Conservation (phyloP, 129 eudicot species). For the Artemisia tridentata region DNA sequence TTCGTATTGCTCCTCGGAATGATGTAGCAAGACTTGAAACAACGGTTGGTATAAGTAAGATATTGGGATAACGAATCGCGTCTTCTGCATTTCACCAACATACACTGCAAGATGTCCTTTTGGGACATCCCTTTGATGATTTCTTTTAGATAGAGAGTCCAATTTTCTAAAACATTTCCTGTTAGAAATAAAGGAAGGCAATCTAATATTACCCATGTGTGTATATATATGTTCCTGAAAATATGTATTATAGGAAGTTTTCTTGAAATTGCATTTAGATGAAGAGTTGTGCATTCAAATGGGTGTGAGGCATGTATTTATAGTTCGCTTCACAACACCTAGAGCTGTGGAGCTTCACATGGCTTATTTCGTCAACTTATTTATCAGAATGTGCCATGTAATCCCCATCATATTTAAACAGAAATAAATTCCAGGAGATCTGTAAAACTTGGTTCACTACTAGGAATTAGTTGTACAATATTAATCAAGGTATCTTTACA, state of each 20-base stretch:
- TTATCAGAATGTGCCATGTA: too few species aligned
- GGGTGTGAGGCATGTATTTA: background rate
- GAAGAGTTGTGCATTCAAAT: background rate
- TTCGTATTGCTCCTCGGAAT: conserved; percentile 29
- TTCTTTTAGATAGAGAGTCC: conserved; percentile 6
- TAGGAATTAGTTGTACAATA: too few species aligned
- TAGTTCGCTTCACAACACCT: background rate
- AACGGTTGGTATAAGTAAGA: conserved; percentile 22
- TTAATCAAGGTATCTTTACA: too few species aligned
- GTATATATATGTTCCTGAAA: background rate
- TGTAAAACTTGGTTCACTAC: too few species aligned
- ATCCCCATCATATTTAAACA: too few species aligned
- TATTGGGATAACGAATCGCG: conserved; percentile 28
- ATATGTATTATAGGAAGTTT: background rate
- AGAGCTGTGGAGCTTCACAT: too few species aligned
- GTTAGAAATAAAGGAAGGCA: conserved; percentile 13
- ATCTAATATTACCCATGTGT: conserved; percentile 16
- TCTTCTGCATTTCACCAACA: conserved; percentile 28
- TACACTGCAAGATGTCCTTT: conserved; percentile 33
- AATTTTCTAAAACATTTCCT: conserved; percentile 20
- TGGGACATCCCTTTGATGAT: conserved; percentile 20
- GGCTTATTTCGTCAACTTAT: too few species aligned
- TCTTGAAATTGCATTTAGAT: background rate
- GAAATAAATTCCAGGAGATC: too few species aligned
- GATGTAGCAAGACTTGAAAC: conserved; percentile 21